Evolutionary conservation across 2,329 filamentous ascomycete species (phyloP).

Genomic region (Nemania sp.): DNA sequence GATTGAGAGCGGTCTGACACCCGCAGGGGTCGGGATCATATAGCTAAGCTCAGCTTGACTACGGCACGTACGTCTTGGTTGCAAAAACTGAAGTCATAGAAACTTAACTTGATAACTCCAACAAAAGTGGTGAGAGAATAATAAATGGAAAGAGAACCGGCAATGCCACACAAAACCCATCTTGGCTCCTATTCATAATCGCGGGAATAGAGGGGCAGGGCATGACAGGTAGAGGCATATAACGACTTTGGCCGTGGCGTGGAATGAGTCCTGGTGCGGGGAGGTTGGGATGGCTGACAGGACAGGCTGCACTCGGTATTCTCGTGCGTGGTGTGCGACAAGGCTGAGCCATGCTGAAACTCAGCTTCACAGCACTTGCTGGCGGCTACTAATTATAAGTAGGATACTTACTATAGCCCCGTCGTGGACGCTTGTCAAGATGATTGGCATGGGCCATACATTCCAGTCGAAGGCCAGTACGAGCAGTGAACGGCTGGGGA

Average conservation of each 20-base stretch:
- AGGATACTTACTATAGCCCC: no score
- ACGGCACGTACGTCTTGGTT: background rate
- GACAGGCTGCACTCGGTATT: background rate
- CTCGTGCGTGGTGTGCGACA: background rate
- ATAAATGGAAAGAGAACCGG: constrained; percentile 1
- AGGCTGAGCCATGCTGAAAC: background rate
- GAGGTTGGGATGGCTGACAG: constrained; percentile 7
- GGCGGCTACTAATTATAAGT: no score
- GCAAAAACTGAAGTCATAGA: background rate
- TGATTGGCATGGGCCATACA: constrained; percentile 11
- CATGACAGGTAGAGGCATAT: constrained; percentile 26
- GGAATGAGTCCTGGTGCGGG: constrained; percentile 30
- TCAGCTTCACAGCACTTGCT: background rate
- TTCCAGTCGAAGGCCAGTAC: constrained; percentile 12
- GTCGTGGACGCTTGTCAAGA: background rate
- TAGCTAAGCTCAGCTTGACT: background rate
- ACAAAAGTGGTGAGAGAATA: no score
- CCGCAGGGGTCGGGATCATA: background rate
- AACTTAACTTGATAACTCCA: no score
- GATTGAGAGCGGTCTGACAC: background rate
- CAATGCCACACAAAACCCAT: constrained; percentile 12
- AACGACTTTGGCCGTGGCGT: constrained; percentile 28
- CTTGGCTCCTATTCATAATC: constrained; percentile 21
- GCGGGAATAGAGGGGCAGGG: constrained; percentile 33
- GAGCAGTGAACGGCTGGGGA: background rate